A percentile compares a stretch with the other conserved stretches of the same genome.
Conservation (phyloP, 331 rosid species). For the Malus hybrid region DNA sequence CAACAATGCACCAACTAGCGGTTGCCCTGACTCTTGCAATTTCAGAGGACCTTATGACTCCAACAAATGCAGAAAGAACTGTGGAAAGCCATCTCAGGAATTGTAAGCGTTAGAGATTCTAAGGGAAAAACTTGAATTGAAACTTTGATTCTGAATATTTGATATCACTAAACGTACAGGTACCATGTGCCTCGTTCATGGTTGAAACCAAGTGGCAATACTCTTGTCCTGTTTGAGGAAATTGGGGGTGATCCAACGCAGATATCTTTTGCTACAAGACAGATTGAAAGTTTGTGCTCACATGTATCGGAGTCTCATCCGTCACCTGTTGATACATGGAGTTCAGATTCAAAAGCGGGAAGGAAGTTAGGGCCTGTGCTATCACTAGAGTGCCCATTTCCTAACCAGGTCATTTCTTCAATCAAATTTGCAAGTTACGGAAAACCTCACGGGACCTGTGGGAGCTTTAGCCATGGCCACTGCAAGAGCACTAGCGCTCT, state of each 20-base stretch:
- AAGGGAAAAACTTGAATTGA: not conserved
- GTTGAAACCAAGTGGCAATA: constrained; percentile 57
- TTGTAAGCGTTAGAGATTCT: constrained; percentile 41
- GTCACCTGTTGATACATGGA: constrained; percentile 66
- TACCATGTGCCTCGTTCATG: constrained; percentile 84
- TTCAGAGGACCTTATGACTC: constrained; percentile 52
- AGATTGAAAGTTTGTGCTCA: constrained; percentile 60
- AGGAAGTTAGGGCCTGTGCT: constrained; percentile 37
- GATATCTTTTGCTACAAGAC: constrained; percentile 49
- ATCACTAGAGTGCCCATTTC: constrained; percentile 68
- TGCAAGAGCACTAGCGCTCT: constrained; percentile 59
- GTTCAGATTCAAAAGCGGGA: constrained; percentile 31
- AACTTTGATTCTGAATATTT: constrained; percentile 8
- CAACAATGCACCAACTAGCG: constrained; percentile 29
- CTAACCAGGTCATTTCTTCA: constrained; percentile 68
- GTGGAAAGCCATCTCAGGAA: constrained; percentile 84
- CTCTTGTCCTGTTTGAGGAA: constrained; percentile 80
- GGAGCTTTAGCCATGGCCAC: constrained; percentile 57
- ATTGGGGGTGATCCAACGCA: constrained; percentile 71
- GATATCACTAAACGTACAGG: constrained; percentile 30
- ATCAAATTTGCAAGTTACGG: constrained; percentile 89
- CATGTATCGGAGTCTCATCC: constrained; percentile 83
- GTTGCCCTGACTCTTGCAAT: constrained; percentile 50
- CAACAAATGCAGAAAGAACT: constrained; percentile 65
- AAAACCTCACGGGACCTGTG: constrained; percentile 70